These are phyloP conservation scores for Astathelohania contejeani DNA, from an alignment of 371 early-diverging fungal genomes.

Conservation along the genomic window DNA sequence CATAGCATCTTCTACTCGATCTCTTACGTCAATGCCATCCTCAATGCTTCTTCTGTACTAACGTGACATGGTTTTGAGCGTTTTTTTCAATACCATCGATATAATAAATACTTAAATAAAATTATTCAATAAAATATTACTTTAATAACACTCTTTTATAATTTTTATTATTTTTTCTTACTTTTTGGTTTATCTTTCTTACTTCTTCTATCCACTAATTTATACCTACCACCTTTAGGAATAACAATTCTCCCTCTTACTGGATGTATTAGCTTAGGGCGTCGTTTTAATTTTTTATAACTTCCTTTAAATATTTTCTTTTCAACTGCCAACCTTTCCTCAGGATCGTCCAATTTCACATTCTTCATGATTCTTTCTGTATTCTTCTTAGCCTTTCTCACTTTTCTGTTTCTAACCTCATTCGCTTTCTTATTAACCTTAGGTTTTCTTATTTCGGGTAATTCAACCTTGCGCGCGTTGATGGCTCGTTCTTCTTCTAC, in stretches of 20 bases:
- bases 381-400: conserved; percentile 38
- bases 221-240: conserved; percentile 44
- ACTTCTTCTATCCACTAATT: conserved; percentile 46
- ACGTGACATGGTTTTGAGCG: too few relatives aligned
- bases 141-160: too few relatives aligned
- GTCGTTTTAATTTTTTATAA: conserved; percentile 37
- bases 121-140: too few relatives aligned
- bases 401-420: conserved; percentile 36
- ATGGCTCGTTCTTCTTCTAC: conserved; percentile 40
- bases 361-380: conserved; percentile 39
- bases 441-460: conserved; percentile 25
- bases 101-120: too few relatives aligned
- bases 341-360: conserved; percentile 33
- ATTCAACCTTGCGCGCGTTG: conserved; percentile 27
- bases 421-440: conserved; percentile 40
- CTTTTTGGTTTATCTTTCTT: conserved; percentile 48
- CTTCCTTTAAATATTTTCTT: conserved; percentile 35
- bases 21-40: too few relatives aligned
- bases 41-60: too few relatives aligned
- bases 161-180: conserved; percentile 6
- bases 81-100: too few relatives aligned
- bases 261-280: conserved; percentile 44
- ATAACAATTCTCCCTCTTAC: conserved; percentile 22
- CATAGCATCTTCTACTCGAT: too few relatives aligned
- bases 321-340: conserved; percentile 33